Percentiles rank a stretch among this genome's conserved stretches.
Conservation (phyloP, 2,329 filamentous ascomycete species). For the Calonectria honghensis region DNA sequence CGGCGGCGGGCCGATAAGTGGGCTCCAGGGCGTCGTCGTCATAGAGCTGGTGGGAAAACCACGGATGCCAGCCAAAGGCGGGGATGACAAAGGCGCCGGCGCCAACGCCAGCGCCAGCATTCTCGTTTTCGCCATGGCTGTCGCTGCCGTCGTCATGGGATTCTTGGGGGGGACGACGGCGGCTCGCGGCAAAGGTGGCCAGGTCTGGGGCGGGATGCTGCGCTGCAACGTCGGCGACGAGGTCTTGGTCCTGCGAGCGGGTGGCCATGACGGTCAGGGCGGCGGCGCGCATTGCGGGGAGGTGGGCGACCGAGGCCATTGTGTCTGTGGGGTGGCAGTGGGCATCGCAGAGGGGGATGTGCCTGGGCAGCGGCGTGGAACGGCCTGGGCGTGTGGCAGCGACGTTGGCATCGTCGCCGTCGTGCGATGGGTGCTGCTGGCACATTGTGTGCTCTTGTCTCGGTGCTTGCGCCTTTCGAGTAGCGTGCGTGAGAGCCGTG, state of each 20-base stretch:
- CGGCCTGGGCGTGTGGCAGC: neutral
- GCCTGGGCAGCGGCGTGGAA: slow-evolving; percentile 76
- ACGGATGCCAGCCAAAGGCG: slow-evolving; percentile 91
- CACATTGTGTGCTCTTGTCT: slow-evolving; percentile 12
- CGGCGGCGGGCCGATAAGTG: slow-evolving; percentile 59
- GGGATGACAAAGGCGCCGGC: slow-evolving; percentile 68
- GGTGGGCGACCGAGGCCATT: slow-evolving; percentile 75
- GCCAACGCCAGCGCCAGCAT: neutral
- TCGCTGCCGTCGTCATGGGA: slow-evolving; percentile 6
- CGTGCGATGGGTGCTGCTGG: slow-evolving; percentile 21
- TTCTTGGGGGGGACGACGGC: neutral
- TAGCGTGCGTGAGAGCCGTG: slow-evolving; percentile 6
- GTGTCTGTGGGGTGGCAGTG: slow-evolving; percentile 92
- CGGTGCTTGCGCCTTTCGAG: slow-evolving; percentile 14
- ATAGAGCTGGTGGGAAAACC: slow-evolving; percentile 88
- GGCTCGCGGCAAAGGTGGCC: slow-evolving; percentile 11
- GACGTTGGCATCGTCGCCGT: neutral
- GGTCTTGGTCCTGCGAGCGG: slow-evolving; percentile 82
- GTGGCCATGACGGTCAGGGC: slow-evolving; percentile 86
- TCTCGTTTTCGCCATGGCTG: neutral
- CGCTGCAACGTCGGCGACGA: slow-evolving; percentile 78
- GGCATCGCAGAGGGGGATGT: slow-evolving; percentile 83
- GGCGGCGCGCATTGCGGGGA: slow-evolving; percentile 79
- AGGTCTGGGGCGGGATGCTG: slow-evolving; percentile 68
- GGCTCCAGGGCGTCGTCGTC: slow-evolving; percentile 69